Percentiles rank a stretch among this genome's conserved stretches.
Evolutionary conservation across 768 basidiomycete species (phyloP).

Genomic region (Amanita subjunquillea): DNA sequence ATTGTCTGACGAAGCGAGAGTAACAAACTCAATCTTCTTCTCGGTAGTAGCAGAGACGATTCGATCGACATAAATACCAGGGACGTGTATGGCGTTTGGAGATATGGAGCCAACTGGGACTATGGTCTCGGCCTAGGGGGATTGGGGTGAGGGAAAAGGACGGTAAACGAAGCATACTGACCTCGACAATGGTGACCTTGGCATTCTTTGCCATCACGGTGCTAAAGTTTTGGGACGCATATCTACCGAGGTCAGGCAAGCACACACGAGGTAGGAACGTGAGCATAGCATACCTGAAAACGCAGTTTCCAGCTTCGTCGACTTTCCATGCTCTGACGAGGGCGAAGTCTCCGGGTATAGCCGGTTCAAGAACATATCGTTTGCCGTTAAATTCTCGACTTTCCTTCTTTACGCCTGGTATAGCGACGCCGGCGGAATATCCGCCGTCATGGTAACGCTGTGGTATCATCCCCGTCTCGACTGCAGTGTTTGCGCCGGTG

Average conservation of each 20-base stretch:
- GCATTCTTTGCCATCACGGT: conserved; percentile 85
- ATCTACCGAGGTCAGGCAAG: conserved; percentile 31
- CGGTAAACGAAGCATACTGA: conserved; percentile 12
- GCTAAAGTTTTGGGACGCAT: conserved; percentile 82
- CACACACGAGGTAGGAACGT: background rate
- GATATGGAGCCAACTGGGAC: conserved; percentile 77
- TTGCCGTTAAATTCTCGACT: conserved; percentile 68
- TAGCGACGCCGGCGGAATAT: conserved; percentile 55
- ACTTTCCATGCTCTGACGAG: conserved; percentile 89
- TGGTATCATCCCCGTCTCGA: conserved; percentile 73
- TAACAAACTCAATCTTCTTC: conserved; percentile 70
- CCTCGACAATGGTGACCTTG: conserved; percentile 85
- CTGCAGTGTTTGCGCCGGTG: conserved; percentile 78
- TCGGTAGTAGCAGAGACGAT: conserved; percentile 70
- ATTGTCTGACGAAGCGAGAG: conserved; percentile 45
- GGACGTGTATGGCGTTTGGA: conserved; percentile 73
- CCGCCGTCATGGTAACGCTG: conserved; percentile 72
- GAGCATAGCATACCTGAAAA: conserved; percentile 57
- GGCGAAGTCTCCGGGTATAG: conserved; percentile 73
- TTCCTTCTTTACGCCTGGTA: conserved; percentile 72
- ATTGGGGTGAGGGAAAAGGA: background rate
- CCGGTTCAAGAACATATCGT: conserved; percentile 72
- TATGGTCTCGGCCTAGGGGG: conserved; percentile 73
- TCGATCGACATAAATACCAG: conserved; percentile 83
- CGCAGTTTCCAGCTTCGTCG: conserved; percentile 83